Conservation (phyloP, 2,329 filamentous ascomycete genomes). For the Lasiodiplodia citricola region DNA sequence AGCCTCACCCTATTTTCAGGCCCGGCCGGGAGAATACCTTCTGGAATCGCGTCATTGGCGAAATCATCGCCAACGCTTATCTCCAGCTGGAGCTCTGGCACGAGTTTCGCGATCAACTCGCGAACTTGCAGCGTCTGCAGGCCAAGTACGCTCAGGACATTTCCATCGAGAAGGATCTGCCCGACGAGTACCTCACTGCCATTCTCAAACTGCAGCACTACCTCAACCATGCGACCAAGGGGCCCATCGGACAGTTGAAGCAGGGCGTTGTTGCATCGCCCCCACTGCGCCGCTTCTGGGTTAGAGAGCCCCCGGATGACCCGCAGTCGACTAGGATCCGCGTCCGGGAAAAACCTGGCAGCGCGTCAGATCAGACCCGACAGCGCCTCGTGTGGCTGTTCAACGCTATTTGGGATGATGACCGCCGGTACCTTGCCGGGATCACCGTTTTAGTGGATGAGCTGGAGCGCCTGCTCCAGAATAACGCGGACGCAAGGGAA, state of each 20-base stretch:
- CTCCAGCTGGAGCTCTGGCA: slow-evolving; percentile 47
- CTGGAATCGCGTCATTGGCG: slow-evolving; percentile 49
- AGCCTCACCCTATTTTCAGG: slow-evolving; percentile 36
- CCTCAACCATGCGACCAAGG: slow-evolving; percentile 42
- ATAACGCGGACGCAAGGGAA: slow-evolving; percentile 42
- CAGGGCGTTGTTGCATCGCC: slow-evolving; percentile 48
- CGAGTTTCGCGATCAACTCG: slow-evolving; percentile 42
- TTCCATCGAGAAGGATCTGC: slow-evolving; percentile 40
- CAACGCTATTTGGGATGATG: slow-evolving; percentile 46
- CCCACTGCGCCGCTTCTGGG: slow-evolving; percentile 45
- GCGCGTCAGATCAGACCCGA: slow-evolving; percentile 29
- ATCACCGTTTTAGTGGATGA: slow-evolving; percentile 54
- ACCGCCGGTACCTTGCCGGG: slow-evolving; percentile 39
- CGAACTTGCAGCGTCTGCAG: slow-evolving; percentile 37
- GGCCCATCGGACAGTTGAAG: slow-evolving; percentile 34
- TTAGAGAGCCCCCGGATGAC: slow-evolving; percentile 34
- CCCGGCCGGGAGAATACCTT: slow-evolving; percentile 35
- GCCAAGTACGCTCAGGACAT: slow-evolving; percentile 42
- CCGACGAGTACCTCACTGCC: slow-evolving; percentile 45
- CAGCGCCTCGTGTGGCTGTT: slow-evolving; percentile 47
- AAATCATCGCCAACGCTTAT: slow-evolving; percentile 42
- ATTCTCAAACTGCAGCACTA: slow-evolving; percentile 50
- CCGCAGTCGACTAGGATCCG: slow-evolving; percentile 34
- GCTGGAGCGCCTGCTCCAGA: slow-evolving; percentile 51
- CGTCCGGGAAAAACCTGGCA: slow-evolving; percentile 24